Evolutionary conservation across 169 alveolate species (phyloP).

Genomic region (Plasmodium cynomolgi): DNA sequence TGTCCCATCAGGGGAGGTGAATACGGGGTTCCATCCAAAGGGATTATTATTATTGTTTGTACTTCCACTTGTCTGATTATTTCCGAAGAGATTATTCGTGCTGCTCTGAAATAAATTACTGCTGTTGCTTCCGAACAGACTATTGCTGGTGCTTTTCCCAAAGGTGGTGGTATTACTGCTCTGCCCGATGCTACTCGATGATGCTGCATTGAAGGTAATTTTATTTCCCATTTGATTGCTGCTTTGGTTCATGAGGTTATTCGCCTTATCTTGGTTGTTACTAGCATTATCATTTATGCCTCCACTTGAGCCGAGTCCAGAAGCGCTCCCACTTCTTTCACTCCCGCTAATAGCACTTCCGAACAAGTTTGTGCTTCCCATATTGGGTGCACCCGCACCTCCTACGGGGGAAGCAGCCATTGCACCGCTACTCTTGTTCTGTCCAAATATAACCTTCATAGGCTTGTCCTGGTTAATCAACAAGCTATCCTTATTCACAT

Average conservation of each 20-base stretch:
- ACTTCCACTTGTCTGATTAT: not conserved
- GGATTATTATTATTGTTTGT: not conserved
- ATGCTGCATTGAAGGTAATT: slow-evolving; percentile 6
- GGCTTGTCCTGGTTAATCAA: slow-evolving; percentile 60
- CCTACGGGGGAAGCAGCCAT: not conserved
- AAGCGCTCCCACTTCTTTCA: not conserved
- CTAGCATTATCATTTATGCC: not conserved
- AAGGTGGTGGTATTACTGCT: not conserved
- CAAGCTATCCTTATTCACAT: slow-evolving; percentile 47
- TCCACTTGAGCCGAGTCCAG: not conserved
- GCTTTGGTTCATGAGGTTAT: slow-evolving; percentile 7
- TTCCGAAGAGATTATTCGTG: not conserved
- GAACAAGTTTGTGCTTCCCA: not conserved
- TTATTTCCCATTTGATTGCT: not conserved
- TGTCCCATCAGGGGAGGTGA: not conserved
- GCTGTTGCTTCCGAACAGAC: not conserved
- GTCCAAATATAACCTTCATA: slow-evolving; percentile 62
- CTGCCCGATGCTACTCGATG: not conserved
- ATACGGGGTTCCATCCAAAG: slow-evolving; percentile 5
- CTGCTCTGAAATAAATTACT: not conserved
- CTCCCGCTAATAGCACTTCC: not conserved
- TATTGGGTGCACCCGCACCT: not conserved
- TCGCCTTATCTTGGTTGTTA: not conserved
- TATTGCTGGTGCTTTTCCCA: not conserved
- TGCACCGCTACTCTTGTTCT: not conserved